Percentiles rank a stretch among this genome's conserved stretches.
These are phyloP conservation scores for Penicillium robsamsonii DNA, from an alignment of 495 filamentous ascomycete species.

Conservation along the genomic window DNA sequence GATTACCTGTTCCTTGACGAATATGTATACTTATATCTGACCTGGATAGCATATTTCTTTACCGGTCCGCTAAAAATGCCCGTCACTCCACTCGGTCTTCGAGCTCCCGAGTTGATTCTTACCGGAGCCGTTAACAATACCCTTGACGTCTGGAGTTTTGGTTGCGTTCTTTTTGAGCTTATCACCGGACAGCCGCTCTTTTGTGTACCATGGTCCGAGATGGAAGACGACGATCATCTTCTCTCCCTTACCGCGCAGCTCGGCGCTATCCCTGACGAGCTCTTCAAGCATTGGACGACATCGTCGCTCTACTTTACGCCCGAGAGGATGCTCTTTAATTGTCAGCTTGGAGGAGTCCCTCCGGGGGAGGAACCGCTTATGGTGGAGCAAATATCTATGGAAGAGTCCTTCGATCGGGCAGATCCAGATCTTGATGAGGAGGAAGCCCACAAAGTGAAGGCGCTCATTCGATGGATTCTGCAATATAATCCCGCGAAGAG, in stretches of 20 bases:
- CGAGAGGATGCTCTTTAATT: constrained; percentile 30
- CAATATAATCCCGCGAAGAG: constrained; percentile 34
- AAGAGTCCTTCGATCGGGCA: constrained; percentile 30
- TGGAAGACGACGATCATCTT: constrained; percentile 25
- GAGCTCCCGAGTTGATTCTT: constrained; percentile 37
- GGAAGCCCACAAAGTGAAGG: constrained; percentile 28
- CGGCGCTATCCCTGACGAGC: constrained; percentile 25
- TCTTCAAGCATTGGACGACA: constrained; percentile 28
- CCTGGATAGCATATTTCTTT: constrained; percentile 30
- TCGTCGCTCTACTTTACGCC: constrained; percentile 33
- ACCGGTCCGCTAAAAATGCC: constrained; percentile 27
- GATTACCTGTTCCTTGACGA: constrained; percentile 13
- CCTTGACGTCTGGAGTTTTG: constrained; percentile 43
- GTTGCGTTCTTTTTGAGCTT: constrained; percentile 39
- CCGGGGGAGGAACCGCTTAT: constrained; percentile 14
- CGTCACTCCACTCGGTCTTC: constrained; percentile 31
- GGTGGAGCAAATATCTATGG: constrained; percentile 19
- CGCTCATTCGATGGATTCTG: constrained; percentile 33
- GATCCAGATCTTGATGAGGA: constrained; percentile 26
- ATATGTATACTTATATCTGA: constrained; percentile 11
- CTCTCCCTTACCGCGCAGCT: constrained; percentile 22
- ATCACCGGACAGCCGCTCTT: constrained; percentile 32
- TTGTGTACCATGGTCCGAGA: constrained; percentile 23
- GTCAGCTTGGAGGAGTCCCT: constrained; percentile 19
- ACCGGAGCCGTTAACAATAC: constrained; percentile 22